Evolutionary conservation across 129 eudicot genomes (phyloP).

Genomic region (Apium graveolens): DNA sequence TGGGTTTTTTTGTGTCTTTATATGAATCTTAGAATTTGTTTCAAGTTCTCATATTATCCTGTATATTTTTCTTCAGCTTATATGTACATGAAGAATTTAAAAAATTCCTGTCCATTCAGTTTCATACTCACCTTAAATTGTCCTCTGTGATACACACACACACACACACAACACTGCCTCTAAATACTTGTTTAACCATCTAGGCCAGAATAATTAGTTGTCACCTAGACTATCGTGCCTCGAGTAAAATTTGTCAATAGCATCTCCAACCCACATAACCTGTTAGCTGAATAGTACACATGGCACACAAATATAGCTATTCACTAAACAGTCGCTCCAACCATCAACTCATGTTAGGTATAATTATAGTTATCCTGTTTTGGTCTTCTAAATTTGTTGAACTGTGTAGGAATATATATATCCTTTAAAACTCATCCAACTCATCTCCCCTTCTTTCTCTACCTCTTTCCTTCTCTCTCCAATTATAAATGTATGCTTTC

Average conservation of each 20-base stretch:
- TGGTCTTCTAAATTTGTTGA: too few species aligned
- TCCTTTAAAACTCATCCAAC: too few species aligned
- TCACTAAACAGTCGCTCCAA: too few species aligned
- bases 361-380: too few species aligned
- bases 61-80: neutral
- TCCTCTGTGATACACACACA: neutral
- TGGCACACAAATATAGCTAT: too few species aligned
- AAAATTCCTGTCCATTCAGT: neutral
- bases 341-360: too few species aligned
- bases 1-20: neutral
- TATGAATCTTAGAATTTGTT: neutral
- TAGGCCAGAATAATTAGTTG: neutral
- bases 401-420: too few species aligned
- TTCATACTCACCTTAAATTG: neutral
- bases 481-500: too few species aligned
- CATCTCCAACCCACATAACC: too few species aligned
- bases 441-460: too few species aligned
- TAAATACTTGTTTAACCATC: neutral
- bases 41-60: neutral
- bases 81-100: neutral
- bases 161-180: neutral
- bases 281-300: too few species aligned
- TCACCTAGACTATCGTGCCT: neutral
- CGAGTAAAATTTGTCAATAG: neutral
- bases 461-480: too few species aligned